phyloP scores from a whole-genome alignment of 169 alveolate genomes.

The Cryptosporidium baileyi region DNA sequence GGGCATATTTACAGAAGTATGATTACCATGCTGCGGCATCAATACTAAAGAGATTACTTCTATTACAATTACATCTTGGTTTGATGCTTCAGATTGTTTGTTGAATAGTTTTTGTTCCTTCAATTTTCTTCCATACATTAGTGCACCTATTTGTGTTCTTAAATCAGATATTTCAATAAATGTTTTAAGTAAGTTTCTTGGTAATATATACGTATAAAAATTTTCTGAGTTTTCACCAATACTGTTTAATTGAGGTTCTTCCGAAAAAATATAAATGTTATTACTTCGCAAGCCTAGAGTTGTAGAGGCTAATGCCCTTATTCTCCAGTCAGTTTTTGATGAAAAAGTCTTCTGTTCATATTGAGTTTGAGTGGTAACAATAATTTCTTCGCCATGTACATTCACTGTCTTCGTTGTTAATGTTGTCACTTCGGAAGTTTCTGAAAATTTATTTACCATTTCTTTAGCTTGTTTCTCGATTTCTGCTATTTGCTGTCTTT shows the following conservation, averaged over 20 bases:
- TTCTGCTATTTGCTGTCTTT: constrained; percentile 94
- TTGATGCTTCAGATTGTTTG: neutral
- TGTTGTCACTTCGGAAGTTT: constrained; percentile 80
- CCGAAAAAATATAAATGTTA: constrained; percentile 94
- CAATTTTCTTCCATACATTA: constrained; percentile 90
- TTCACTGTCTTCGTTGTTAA: constrained; percentile 95
- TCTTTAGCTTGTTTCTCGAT: constrained; percentile 88
- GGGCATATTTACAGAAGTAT: constrained; percentile 90
- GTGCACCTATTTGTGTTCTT: constrained; percentile 97
- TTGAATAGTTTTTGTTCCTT: neutral
- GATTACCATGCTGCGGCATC: constrained; percentile 98
- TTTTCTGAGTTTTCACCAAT: constrained; percentile 74
- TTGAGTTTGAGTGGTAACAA: constrained; percentile 96
- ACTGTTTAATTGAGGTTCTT: constrained; percentile 70
- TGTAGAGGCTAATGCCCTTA: constrained; percentile 97
- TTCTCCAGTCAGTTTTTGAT: constrained; percentile 99
- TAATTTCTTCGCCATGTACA: constrained; percentile 96
- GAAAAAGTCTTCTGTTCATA: constrained; percentile 97
- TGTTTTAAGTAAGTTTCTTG: constrained; percentile 96
- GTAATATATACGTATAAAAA: constrained; percentile 92
- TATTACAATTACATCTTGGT: constrained; percentile 79
- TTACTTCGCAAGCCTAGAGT: constrained; percentile 95
- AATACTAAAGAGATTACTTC: constrained; percentile 93
- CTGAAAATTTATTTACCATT: constrained; percentile 74
- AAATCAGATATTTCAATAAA: constrained; percentile 97